A percentile compares a stretch with the other conserved stretches of the same genome.
Evolutionary conservation across 2,329 filamentous ascomycete species (phyloP).

Genomic region (Cadophora sp.): DNA sequence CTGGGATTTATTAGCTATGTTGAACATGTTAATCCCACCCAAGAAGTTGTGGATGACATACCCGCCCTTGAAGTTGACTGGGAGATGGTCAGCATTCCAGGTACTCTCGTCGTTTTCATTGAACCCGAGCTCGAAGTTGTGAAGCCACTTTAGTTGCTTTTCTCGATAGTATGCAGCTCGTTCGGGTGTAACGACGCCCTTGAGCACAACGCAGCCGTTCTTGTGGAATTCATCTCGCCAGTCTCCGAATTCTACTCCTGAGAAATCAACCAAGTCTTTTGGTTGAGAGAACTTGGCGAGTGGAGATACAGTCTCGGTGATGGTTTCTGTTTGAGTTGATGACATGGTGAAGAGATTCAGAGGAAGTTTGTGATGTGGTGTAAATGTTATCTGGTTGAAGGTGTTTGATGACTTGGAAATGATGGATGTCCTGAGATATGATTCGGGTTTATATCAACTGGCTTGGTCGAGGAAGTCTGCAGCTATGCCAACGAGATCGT

Average conservation of each 20-base stretch:
- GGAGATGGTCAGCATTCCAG: constrained; percentile 47
- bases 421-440: neutral
- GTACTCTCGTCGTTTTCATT: constrained; percentile 47
- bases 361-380: neutral
- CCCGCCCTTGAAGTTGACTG: constrained; percentile 28
- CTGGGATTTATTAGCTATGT: neutral
- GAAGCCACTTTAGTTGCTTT: constrained; percentile 38
- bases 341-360: neutral
- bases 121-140: constrained; percentile 44
- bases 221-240: constrained; percentile 31
- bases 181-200: constrained; percentile 50
- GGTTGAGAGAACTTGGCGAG: neutral
- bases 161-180: constrained; percentile 43
- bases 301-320: neutral
- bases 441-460: neutral
- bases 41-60: neutral
- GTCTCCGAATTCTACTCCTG: constrained; percentile 23
- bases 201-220: constrained; percentile 53
- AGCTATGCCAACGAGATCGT: neutral
- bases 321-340: neutral
- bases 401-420: neutral
- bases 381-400: neutral
- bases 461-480: neutral
- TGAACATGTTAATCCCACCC: too few species aligned
- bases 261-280: constrained; percentile 7